Percentiles rank a stretch among this genome's conserved stretches.
Conservation (phyloP, 2,329 filamentous ascomycete species). For the Ceratocystis ficicola region DNA sequence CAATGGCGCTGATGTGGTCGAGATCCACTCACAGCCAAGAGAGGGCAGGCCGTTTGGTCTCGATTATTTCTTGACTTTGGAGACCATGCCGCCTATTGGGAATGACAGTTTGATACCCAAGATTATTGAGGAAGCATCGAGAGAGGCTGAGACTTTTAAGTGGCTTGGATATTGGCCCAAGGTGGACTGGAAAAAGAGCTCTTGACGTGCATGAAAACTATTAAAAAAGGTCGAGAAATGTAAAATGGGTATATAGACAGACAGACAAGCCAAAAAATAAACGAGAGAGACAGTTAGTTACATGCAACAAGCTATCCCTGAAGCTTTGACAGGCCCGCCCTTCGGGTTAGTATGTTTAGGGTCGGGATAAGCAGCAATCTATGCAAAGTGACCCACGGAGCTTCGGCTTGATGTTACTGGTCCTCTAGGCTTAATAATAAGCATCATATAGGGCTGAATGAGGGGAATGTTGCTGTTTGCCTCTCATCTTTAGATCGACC, state of each 20-base stretch:
- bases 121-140: constrained; percentile 46
- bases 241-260: neutral
- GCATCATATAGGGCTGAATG: neutral
- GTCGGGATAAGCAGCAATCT: neutral
- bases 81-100: constrained; percentile 16
- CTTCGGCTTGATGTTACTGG: no score
- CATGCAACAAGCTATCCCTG: no score
- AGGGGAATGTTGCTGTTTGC: neutral
- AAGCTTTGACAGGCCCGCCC: no score
- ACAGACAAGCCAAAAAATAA: neutral
- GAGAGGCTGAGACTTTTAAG: constrained; percentile 49
- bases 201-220: neutral
- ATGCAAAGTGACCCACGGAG: no score
- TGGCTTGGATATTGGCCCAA: constrained; percentile 56
- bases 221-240: neutral
- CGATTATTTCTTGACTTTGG: constrained; percentile 20
- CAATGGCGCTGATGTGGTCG: constrained; percentile 13
- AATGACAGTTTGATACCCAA: constrained; percentile 36
- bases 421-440: neutral
- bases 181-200: constrained; percentile 17
- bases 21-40: constrained; percentile 19
- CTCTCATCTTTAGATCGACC: neutral
- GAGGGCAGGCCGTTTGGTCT: constrained; percentile 19
- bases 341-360: no score
- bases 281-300: neutral